Percentiles rank a stretch among this genome's conserved stretches.
These are phyloP conservation scores for Dipodascus geniculatus DNA, from an alignment of 805 yeast genomes.

Conservation along the genomic window DNA sequence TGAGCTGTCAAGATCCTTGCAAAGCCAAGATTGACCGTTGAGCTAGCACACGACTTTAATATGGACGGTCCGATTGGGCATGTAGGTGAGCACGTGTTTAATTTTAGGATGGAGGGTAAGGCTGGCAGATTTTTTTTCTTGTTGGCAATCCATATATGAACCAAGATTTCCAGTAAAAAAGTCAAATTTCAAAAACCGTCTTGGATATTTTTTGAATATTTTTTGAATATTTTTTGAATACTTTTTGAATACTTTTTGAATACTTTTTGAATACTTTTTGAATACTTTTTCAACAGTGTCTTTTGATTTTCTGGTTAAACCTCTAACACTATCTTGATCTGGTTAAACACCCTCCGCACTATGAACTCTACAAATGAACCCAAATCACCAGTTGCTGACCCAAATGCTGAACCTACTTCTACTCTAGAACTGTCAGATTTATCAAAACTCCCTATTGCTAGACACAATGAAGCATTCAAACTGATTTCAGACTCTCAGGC, in stretches of 20 bases:
- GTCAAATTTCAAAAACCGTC: not conserved
- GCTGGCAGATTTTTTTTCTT: too few relatives aligned
- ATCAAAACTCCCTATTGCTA: not conserved
- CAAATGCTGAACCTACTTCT: not conserved
- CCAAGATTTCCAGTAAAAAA: not conserved
- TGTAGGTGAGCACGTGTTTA: not conserved
- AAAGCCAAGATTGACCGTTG: too few relatives aligned
- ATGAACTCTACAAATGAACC: too few relatives aligned
- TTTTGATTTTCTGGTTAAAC: too few relatives aligned
- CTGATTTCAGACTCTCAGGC: conserved; percentile 9
- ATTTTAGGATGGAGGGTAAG: too few relatives aligned
- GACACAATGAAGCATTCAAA: conserved; percentile 6
- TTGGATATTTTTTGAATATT: too few relatives aligned
- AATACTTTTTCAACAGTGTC: too few relatives aligned
- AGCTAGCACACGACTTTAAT: not conserved
- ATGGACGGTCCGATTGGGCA: not conserved
- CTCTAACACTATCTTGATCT: too few relatives aligned
- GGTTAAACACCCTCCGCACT: too few relatives aligned
- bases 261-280: too few relatives aligned
- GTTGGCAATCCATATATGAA: not conserved
- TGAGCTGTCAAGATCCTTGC: not conserved
- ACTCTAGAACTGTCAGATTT: not conserved
- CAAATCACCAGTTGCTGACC: not conserved
- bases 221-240: too few relatives aligned
- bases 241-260: too few relatives aligned